These are phyloP conservation scores for Aegilops bicornis DNA, from an alignment of 176 grass and related monocot genomes.

Conservation along the genomic window DNA sequence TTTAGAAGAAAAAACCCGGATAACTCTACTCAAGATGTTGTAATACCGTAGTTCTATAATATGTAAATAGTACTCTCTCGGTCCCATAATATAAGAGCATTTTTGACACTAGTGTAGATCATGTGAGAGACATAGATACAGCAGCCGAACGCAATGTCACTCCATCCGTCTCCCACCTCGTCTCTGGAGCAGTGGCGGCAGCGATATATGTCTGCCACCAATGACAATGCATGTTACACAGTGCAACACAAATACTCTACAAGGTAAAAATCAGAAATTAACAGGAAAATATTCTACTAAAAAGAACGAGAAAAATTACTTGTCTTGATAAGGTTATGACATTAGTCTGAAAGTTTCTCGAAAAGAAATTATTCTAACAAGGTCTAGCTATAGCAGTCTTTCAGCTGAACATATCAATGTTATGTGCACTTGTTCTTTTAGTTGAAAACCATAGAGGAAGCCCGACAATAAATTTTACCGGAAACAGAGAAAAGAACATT, in stretches of 20 bases:
- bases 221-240: slow-evolving; percentile 11
- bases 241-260: neutral
- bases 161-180: slow-evolving; percentile 78
- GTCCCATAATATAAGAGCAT: too few relatives aligned
- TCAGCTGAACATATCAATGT: neutral
- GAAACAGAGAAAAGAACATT: too few relatives aligned
- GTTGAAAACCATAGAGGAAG: too few relatives aligned
- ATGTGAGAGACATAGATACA: slow-evolving; percentile 70
- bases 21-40: neutral
- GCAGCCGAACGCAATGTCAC: slow-evolving; percentile 80
- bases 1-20: neutral
- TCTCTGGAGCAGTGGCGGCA: slow-evolving; percentile 71
- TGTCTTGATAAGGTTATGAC: neutral
- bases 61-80: neutral
- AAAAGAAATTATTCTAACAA: neutral
- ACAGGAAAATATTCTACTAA: slow-evolving; percentile 2
- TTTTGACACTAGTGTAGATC: neutral
- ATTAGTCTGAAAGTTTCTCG: neutral
- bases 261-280: neutral
- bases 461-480: too few relatives aligned
- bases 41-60: neutral
- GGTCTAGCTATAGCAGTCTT: neutral
- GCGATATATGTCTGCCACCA: slow-evolving; percentile 73
- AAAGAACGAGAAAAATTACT: neutral
- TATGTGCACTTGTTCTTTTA: neutral